These are phyloP conservation scores for Pestalotiopsis sp. DNA, from an alignment of 2,329 filamentous ascomycete genomes.

Conservation along the genomic window DNA sequence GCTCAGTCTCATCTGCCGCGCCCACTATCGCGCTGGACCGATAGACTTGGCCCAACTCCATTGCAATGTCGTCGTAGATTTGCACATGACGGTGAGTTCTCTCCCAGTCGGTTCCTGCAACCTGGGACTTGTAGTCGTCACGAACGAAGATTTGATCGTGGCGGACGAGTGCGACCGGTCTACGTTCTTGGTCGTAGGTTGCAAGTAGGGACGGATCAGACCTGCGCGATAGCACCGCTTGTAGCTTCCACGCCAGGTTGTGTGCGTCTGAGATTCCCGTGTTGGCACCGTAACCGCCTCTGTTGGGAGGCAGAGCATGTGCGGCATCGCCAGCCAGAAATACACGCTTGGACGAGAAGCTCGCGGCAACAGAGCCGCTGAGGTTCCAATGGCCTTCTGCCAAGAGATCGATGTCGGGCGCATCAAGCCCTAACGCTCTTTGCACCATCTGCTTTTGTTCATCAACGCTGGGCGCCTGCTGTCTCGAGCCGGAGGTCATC, in stretches of 20 bases:
- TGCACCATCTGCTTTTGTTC: slow-evolving; percentile 33
- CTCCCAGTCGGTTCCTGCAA: slow-evolving; percentile 3
- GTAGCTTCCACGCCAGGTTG: slow-evolving; percentile 54
- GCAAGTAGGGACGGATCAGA: slow-evolving; percentile 43
- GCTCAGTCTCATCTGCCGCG: neutral
- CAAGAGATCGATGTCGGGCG: slow-evolving; percentile 29
- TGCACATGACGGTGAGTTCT: neutral
- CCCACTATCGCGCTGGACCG: neutral
- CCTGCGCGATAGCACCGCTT: slow-evolving; percentile 39
- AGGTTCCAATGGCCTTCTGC: neutral
- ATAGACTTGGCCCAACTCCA: slow-evolving; percentile 6
- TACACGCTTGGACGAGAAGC: neutral
- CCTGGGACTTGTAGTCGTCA: slow-evolving; percentile 3
- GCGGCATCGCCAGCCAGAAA: slow-evolving; percentile 15
- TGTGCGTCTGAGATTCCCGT: slow-evolving; percentile 52
- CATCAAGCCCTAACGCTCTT: slow-evolving; percentile 35
- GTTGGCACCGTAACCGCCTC: slow-evolving; percentile 32
- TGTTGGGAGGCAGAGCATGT: slow-evolving; percentile 6
- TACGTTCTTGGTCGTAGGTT: slow-evolving; percentile 49
- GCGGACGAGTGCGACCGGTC: slow-evolving; percentile 39
- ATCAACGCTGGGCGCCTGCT: neutral
- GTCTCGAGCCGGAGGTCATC: neutral
- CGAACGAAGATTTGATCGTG: slow-evolving; percentile 9
- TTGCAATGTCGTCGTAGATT: slow-evolving; percentile 1
- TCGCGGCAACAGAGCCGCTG: neutral